Conservation (phyloP, 1,139 yeast genomes). For the Candida sanyaensis region DNA sequence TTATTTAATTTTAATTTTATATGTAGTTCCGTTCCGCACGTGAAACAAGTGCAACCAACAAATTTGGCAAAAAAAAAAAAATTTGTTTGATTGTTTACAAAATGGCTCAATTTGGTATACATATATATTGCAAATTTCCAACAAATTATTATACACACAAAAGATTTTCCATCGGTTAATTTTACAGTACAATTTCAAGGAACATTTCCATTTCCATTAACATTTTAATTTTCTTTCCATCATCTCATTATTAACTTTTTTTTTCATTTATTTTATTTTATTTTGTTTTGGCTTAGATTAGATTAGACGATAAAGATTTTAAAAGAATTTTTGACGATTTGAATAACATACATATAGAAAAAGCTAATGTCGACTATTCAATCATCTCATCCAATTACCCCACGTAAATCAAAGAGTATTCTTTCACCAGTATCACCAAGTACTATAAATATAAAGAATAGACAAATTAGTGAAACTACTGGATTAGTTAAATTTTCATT, state of each 20-base stretch:
- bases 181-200: too few species aligned
- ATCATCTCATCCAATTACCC: background rate
- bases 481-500: conserved; percentile 23
- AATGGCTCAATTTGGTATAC: background rate
- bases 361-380: conserved; percentile 3
- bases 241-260: too few species aligned
- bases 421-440: conserved; percentile 14
- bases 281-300: too few species aligned
- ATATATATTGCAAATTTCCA: too few species aligned
- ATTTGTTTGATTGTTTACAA: background rate
- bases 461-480: conserved; percentile 22
- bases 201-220: too few species aligned
- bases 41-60: background rate
- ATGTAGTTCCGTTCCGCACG: background rate
- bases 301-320: background rate
- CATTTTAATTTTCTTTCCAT: too few species aligned
- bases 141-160: too few species aligned
- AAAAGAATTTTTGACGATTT: background rate
- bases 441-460: conserved; percentile 8
- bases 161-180: too few species aligned
- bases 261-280: too few species aligned
- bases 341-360: background rate
- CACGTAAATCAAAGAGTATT: conserved; percentile 5
- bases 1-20: too few species aligned
- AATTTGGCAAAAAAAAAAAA: background rate